Base-by-base conservation (phyloP, 2,329 filamentous ascomycete species). In the Xylaria sp. region DNA sequence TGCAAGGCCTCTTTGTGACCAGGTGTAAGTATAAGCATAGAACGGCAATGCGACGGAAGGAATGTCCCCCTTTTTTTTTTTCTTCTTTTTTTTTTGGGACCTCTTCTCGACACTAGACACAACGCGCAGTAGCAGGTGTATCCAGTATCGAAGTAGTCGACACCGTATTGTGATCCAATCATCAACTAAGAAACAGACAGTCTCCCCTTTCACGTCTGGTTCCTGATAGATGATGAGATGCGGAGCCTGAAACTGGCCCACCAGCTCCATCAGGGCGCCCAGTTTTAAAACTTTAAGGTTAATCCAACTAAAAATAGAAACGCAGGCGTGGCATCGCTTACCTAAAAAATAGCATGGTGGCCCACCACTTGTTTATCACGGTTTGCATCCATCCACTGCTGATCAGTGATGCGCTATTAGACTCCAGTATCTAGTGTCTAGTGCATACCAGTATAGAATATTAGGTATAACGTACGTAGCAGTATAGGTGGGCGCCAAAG, bases 261-360 rank as follows among this genome's bases (percentile, higher is more conserved):
- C 57, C 19, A 46, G n/a, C n/a, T 17, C 41, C 49, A 19, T 19
- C 23, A 31, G 21, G 17, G 25, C 37, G 29, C 40, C 58, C 29
- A 21, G 54, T 40, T 41, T 17, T 21, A 17, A 53, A 29, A 51
- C 51, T 61, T 64, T 61, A 64, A 64, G 58, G 62, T 64, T 64
- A 61, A 41, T 54, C 19, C 8, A 38, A 33, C 62, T 64, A 64
- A 54, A 61, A 64, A 64, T 64, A 64, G 62, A 3, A 43, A 51
- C 27, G 27, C 29, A 25, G 35, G 33, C n/a, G 58, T 51, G 51
- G 49, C 57, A 49, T 63, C 13, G 57, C 61, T 57, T 56, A 60
- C 55, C 40, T 59, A 63, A 54, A 54, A 43, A 46, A 46, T 4
- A 59, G 17, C 13, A 25, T 11, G 13, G 25, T 10, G 27, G 21